phyloP scores from a whole-genome alignment of 2,329 filamentous ascomycete species.

The Clarireedia paspali region DNA sequence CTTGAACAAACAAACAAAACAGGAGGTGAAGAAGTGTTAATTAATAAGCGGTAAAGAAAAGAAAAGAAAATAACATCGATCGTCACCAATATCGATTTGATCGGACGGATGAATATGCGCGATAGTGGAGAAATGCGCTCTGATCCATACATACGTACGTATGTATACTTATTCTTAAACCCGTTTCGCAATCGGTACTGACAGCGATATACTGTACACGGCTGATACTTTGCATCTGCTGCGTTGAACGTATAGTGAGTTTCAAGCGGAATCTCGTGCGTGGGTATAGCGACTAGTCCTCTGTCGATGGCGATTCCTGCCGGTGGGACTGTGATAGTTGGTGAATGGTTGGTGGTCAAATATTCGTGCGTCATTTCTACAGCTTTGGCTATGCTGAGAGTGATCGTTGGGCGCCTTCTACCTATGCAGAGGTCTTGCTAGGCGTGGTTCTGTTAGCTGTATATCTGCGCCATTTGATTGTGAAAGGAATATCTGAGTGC shows the following conservation, averaged over 20 bases:
- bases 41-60: no score
- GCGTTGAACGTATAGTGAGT: background rate
- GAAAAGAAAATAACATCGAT: no score
- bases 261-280: background rate
- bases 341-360: background rate
- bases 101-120: no score
- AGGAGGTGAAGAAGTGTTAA: no score
- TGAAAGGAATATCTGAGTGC: background rate
- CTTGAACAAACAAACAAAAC: no score
- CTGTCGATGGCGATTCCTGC: background rate
- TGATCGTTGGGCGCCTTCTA: background rate
- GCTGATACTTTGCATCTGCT: background rate
- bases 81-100: no score
- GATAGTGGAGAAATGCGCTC: no score
- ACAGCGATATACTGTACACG: no score
- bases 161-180: no score
- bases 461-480: background rate
- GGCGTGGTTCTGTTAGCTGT: background rate
- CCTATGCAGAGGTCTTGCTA: background rate
- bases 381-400: background rate
- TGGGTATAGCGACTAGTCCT: background rate
- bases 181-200: no score
- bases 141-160: no score
- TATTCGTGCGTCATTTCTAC: background rate
- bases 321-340: background rate